phyloP scores from a whole-genome alignment of 2,329 filamentous ascomycete genomes.

The Penicillium sp. region DNA sequence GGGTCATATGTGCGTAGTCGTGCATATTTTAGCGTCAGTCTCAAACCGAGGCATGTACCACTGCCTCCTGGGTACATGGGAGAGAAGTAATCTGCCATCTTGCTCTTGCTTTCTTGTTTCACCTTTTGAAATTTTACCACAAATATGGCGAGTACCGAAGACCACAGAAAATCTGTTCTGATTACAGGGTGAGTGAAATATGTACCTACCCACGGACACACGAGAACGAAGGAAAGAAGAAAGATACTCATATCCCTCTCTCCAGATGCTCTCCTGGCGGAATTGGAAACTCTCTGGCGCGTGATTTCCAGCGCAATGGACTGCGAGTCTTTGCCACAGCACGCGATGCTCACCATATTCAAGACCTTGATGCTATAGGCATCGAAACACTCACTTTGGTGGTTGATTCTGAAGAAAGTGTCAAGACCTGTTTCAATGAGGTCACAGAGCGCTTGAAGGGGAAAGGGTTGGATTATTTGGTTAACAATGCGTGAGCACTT shows the following conservation, averaged over 20 bases:
- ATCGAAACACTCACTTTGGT: slow-evolving; percentile 55
- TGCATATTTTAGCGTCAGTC: background rate
- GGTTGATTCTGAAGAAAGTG: slow-evolving; percentile 49
- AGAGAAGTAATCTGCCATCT: background rate
- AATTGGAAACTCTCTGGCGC: slow-evolving; percentile 57
- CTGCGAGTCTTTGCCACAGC: slow-evolving; percentile 58
- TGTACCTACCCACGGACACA: background rate
- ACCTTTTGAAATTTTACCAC: no score
- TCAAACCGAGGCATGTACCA: background rate
- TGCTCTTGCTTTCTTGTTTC: background rate
- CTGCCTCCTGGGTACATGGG: background rate
- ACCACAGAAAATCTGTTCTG: slow-evolving; percentile 36
- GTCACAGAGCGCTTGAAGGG: slow-evolving; percentile 45
- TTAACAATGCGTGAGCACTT: slow-evolving; percentile 53
- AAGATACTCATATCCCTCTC: background rate
- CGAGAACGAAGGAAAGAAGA: background rate
- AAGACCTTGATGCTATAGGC: slow-evolving; percentile 46
- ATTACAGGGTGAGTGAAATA: slow-evolving; percentile 36
- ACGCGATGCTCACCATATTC: slow-evolving; percentile 47
- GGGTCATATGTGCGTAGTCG: background rate
- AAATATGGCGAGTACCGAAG: slow-evolving; percentile 23
- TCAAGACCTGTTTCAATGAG: slow-evolving; percentile 44
- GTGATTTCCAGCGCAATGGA: slow-evolving; percentile 52
- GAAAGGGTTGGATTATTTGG: slow-evolving; percentile 51
- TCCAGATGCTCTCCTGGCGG: slow-evolving; percentile 50